Conservation (phyloP, 805 yeast genomes). For the Candida broadrunensis region DNA sequence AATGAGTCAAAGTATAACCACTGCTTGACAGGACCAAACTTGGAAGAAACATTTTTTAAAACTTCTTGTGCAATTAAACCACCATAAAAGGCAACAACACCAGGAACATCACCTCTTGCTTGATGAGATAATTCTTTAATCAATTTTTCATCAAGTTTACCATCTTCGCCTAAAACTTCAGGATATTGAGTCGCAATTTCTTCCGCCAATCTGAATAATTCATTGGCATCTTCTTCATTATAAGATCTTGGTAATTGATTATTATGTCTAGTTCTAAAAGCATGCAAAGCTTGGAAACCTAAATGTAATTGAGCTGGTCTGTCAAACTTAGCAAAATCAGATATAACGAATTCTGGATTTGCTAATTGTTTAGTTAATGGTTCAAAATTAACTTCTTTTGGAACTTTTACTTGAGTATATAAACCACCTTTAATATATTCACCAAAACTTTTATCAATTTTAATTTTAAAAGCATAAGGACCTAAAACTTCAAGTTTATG, state of each 20-base stretch:
- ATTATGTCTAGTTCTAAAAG: slow-evolving; percentile 60
- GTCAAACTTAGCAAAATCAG: slow-evolving; percentile 94
- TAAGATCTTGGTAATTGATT: slow-evolving; percentile 75
- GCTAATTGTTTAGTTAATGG: slow-evolving; percentile 60
- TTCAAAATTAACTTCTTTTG: slow-evolving; percentile 60
- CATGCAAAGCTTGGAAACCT: slow-evolving; percentile 86
- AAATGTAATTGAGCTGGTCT: slow-evolving; percentile 87
- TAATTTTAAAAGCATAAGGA: slow-evolving; percentile 87
- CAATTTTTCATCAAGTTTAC: slow-evolving; percentile 56
- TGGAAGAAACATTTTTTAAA: slow-evolving; percentile 90
- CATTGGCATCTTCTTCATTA: slow-evolving; percentile 70
- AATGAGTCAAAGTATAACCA: slow-evolving; percentile 91
- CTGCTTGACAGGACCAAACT: slow-evolving; percentile 91
- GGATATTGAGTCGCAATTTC: slow-evolving; percentile 58
- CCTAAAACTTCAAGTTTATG: slow-evolving; percentile 83
- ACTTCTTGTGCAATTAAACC: slow-evolving; percentile 97
- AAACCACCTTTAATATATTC: slow-evolving; percentile 79
- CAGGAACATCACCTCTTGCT: slow-evolving; percentile 90
- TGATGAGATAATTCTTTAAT: slow-evolving; percentile 76
- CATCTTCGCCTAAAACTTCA: slow-evolving; percentile 52
- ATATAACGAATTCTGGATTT: slow-evolving; percentile 73
- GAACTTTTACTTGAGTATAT: slow-evolving; percentile 90
- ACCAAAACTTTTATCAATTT: slow-evolving; percentile 54
- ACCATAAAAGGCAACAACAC: slow-evolving; percentile 84
- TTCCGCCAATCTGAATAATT: slow-evolving; percentile 56